Evolutionary conservation across 1,139 yeast species (phyloP).

Genomic region (Geotrichum klebahnii): DNA sequence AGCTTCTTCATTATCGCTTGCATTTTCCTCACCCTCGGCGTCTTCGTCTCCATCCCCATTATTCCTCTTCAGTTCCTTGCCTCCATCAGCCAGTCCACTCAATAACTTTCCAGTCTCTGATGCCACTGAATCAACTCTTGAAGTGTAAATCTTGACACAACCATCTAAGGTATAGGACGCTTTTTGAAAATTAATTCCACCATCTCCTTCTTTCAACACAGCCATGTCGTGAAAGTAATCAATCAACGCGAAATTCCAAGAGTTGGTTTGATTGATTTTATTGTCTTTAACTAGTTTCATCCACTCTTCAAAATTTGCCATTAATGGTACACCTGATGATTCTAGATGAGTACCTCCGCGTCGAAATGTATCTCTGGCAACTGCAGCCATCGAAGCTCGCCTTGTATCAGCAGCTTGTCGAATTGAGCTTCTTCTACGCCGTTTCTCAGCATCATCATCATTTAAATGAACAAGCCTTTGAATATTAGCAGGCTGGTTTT

Average conservation of each 20-base stretch:
- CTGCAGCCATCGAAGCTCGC: constrained; percentile 8
- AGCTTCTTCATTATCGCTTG: too few species aligned
- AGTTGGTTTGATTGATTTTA: constrained; percentile 48
- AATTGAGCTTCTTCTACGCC: constrained; percentile 27
- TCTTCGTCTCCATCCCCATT: constrained; percentile 34
- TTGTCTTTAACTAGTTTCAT: constrained; percentile 86
- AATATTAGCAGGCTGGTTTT: neutral
- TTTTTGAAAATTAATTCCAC: constrained; percentile 67
- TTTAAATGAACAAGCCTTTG: constrained; percentile 25
- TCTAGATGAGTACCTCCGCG: constrained; percentile 2
- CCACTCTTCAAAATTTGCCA: constrained; percentile 84
- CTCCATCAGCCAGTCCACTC: constrained; percentile 57
- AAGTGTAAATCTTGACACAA: constrained; percentile 76
- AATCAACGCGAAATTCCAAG: constrained; percentile 83
- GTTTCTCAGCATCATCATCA: constrained; percentile 35
- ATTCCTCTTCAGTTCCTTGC: constrained; percentile 23
- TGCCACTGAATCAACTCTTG: constrained; percentile 87
- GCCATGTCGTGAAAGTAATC: constrained; percentile 76
- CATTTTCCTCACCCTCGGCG: too few species aligned
- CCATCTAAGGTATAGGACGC: constrained; percentile 83
- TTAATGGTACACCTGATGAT: constrained; percentile 39
- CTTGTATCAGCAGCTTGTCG: constrained; percentile 12
- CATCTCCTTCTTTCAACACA: constrained; percentile 56
- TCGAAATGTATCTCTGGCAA: constrained; percentile 7
- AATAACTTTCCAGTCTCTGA: constrained; percentile 82